Evolutionary conservation across 768 basidiomycete genomes (phyloP).

Genomic region (Rhizopogon vesiculosus): DNA sequence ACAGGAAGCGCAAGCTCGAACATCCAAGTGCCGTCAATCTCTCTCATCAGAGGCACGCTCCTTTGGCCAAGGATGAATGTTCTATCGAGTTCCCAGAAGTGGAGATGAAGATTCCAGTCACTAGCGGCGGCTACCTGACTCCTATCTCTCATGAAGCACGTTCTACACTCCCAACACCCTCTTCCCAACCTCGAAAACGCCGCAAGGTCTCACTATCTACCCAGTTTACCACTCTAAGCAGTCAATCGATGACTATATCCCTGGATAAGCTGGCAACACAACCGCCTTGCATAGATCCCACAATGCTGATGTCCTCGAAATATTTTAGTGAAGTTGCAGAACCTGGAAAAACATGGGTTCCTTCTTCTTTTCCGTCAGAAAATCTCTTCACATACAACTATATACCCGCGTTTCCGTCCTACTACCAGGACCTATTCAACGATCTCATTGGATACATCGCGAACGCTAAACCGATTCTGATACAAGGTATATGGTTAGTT

Average conservation of each 20-base stretch:
- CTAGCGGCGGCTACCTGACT: background rate
- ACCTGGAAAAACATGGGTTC: conserved; percentile 3
- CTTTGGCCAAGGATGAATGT: background rate
- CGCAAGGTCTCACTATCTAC: background rate
- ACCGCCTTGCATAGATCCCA: conserved; percentile 3
- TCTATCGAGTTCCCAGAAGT: background rate
- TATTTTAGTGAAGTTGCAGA: conserved; percentile 1
- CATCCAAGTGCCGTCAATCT: background rate
- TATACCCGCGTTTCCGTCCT: background rate
- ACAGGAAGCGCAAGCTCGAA: background rate
- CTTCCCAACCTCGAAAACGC: background rate
- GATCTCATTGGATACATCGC: conserved; percentile 23
- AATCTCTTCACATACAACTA: background rate
- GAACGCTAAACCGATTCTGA: conserved; percentile 26
- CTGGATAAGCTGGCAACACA: background rate
- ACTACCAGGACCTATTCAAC: conserved; percentile 4
- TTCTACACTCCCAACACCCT: background rate
- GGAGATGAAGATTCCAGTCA: background rate
- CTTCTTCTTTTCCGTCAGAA: background rate
- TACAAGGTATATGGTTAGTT: conserved; percentile 16
- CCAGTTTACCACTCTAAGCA: background rate
- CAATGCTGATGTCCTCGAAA: conserved; percentile 2
- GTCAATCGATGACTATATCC: background rate
- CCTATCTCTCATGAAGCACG: background rate
- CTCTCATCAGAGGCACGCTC: background rate